Evolutionary conservation across 208 protist species (phyloP).

Genomic region (Trypanosoma scelopori): DNA sequence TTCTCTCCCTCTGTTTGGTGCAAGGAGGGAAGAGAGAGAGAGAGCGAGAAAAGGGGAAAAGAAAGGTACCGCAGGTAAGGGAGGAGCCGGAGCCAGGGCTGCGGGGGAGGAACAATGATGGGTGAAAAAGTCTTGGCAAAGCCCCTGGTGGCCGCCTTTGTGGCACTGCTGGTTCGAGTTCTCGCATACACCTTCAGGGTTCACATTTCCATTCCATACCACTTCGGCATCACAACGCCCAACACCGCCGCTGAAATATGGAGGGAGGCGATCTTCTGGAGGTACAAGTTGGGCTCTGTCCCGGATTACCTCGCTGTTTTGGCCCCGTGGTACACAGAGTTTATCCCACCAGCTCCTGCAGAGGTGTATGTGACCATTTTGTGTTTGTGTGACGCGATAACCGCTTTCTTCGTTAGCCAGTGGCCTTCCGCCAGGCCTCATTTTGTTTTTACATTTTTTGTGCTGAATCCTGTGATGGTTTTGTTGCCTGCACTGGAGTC

Average conservation of each 20-base stretch:
- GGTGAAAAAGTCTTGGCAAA: constrained; percentile 8
- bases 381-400: constrained; percentile 61
- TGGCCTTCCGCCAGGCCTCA: constrained; percentile 40
- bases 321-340: constrained; percentile 64
- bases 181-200: constrained; percentile 15
- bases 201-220: constrained; percentile 26
- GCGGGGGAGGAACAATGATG: constrained; percentile 2
- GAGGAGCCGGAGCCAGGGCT: too few relatives aligned
- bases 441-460: constrained; percentile 63
- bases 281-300: constrained; percentile 32
- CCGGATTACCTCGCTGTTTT: constrained; percentile 47
- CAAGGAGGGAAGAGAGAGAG: constrained; percentile 8
- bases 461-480: constrained; percentile 62
- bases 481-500: constrained; percentile 49
- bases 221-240: constrained; percentile 41
- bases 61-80: too few relatives aligned
- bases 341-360: constrained; percentile 48
- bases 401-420: constrained; percentile 45
- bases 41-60: background rate
- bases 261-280: constrained; percentile 67
- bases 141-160: constrained; percentile 21
- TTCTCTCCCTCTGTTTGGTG: background rate
- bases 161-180: constrained; percentile 23
- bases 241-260: constrained; percentile 53
- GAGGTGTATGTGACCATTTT: constrained; percentile 40